Evolutionary conservation across 1,139 yeast species (phyloP), one percentile per base, ranked within the genome.

Genomic region (Debaryomycetaceae sp.): DNA sequence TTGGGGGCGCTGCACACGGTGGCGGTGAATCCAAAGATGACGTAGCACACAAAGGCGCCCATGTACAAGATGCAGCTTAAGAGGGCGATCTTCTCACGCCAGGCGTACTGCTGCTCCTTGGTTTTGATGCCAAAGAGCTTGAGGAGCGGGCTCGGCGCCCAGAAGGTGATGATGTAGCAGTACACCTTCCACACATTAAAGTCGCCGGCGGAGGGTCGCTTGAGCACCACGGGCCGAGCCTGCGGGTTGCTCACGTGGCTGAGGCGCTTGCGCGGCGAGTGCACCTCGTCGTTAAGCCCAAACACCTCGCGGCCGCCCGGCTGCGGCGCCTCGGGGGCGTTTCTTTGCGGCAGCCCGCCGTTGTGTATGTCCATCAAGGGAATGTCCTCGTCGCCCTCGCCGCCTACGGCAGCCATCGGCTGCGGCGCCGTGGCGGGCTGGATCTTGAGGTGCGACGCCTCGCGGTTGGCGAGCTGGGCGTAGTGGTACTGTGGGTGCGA

Each of bases 21-120:
- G 44, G 70, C 72, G 10, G 96, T 85, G 58, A 91, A 89, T 2
- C 97, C 98, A 58, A 89, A 89, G 2, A 96, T 86, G 41, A 89
- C 64, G 51, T 70, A 91, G 2, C 95, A 95, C 27, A 89, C 84
- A 41, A 83, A 60, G 0, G 86, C 76, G 30, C 93, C 96, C 35
- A 83, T 61, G 44, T 74, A 75, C 18, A 82, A 45, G 46, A 91
- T 86, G 39, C 88, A 69, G 2, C 93, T 71, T 33, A 91, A 68
- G 34, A 91, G 68, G 2, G 85, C 97, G 27, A 89, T 82, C 53
- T 91, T 91, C 53, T 91, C 98, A 52, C 97, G 73, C 98, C 98
- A 91, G 0, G 97, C 97, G 65, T 78, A 76, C 53, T 86, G 96
- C 41, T 95, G 75, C 31, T 79, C 88, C 45, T 77, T 76, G 18